Base-by-base conservation (phyloP, 2,329 filamentous ascomycete species). In the Colletotrichum sp. region DNA sequence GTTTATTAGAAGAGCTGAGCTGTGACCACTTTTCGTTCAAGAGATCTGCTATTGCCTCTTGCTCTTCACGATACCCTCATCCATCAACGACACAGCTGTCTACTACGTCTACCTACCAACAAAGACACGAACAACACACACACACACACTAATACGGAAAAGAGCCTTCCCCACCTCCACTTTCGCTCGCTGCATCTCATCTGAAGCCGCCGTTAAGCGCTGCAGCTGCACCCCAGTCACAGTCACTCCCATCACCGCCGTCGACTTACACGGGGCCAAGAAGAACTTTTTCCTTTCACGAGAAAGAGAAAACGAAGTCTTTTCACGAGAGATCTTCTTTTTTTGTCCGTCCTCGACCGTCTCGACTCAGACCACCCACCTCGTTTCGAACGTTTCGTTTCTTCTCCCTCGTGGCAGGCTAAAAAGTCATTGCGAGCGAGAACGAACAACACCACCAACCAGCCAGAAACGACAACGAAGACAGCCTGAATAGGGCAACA, bases 31-130 rank as follows among this genome's bases (percentile, higher is more conserved):
- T 39, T 49, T 26, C 13, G 30, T 15, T 5, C 26, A 34, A 36
- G 52, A 24, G 21, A n/a, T 39, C 18, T 57, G 18, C n/a, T 75
- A 26, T 52, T 30, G 13, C 15, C 39, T 52, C 52, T 57, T 63
- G 39, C 36, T 62, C 65, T 63, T 62, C 65, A 75, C 71, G 24
- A 70, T 71, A 62, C 28, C 73, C 28, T 68, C 73, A 68, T 28
- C 34, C 34, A 55, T n/a, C 68, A 64, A 67, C 62, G 44, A 52
- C 26, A 68, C 36, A 68, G 6, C 65, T 49, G 18, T 18, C 21
- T 3, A 12, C 15, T 57, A 28, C n/a, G n/a, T 36, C 10, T 16
- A 24, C 44, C n/a, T 16, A 24, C 44, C n/a, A 21, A 52, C 44
- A 52, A 21, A 21, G 44, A 52, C 44, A 52, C 44, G n/a, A 21